phyloP scores from a whole-genome alignment of 805 yeast genomes.

The Metschnikowia colocasiae region DNA sequence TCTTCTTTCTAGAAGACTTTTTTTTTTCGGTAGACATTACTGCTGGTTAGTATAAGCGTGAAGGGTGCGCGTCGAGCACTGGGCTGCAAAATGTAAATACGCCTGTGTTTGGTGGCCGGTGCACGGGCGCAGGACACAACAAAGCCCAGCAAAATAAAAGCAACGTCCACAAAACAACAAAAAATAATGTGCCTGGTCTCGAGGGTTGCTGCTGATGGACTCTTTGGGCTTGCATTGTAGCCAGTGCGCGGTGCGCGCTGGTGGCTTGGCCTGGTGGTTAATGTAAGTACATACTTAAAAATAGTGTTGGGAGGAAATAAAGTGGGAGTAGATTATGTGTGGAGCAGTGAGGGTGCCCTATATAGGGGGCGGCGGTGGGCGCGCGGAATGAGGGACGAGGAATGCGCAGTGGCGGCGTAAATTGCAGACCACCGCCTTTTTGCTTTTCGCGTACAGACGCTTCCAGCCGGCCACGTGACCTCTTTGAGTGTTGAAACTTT shows the following conservation, averaged over 20 bases:
- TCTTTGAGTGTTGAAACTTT: not conserved
- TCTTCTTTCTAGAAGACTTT: slow-evolving; percentile 45
- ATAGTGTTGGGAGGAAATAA: slow-evolving; percentile 20
- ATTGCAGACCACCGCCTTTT: slow-evolving; percentile 11
- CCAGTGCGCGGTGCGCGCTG: slow-evolving; percentile 16
- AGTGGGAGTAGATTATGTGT: slow-evolving; percentile 16
- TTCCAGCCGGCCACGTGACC: not conserved
- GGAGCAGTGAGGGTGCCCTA: slow-evolving; percentile 19
- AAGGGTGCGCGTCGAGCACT: slow-evolving; percentile 2
- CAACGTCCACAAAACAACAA: not conserved
- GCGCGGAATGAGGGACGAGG: slow-evolving; percentile 16
- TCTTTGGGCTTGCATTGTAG: not conserved
- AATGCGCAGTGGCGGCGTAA: slow-evolving; percentile 20
- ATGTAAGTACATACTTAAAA: slow-evolving; percentile 18
- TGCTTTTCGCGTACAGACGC: slow-evolving; percentile 7
- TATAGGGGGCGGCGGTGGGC: slow-evolving; percentile 18
- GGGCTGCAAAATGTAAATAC: not conserved
- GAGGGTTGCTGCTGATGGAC: not conserved
- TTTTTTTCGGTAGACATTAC: slow-evolving; percentile 36
- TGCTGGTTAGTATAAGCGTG: slow-evolving; percentile 9
- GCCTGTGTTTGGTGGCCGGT: not conserved
- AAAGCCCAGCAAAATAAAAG: not conserved
- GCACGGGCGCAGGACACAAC: not conserved
- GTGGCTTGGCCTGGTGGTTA: slow-evolving; percentile 1
- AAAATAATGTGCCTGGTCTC: not conserved